Base-by-base conservation (phyloP, 2,329 filamentous ascomycete genomes). In the Neofusicoccum parvum region DNA sequence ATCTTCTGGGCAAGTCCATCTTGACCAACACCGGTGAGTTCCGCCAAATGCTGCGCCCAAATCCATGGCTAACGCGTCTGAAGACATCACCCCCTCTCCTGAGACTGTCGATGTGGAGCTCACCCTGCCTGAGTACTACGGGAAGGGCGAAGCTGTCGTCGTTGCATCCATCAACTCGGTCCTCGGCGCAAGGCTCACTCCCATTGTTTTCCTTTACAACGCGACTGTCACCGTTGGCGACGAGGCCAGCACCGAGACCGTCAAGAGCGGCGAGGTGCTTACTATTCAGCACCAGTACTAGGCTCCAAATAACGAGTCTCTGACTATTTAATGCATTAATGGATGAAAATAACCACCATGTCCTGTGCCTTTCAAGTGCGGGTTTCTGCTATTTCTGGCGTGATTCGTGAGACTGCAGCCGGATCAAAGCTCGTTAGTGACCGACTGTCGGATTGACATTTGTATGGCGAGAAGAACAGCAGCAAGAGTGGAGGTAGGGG, bases 21-120 rank as follows among this genome's bases (percentile, higher is more conserved):
- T 43, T 60, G 27, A 60, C 41, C 41, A 60, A 60, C 56, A 60
- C 56, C 43, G 56, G 56, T 60, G 32, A 20, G 27, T 60, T 60
- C 4, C 23, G 4, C 27, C 10, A 27, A 17, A 15, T 5, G 27
- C 27, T 7, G 27, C 27, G 6, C 27, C 27, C 41, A 45, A n/a
- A 17, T 6, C 4, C 41, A 45, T n/a, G 14, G 41, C n/a, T 36
- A 23, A 60, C 11, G 15, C 32, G 4, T 15, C 10, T 27, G 37
- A 17, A 60, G 56, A 60, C 43, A 37, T 48, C 32, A 48, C 32
- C 11, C 56, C 56, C 10, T 20, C 56, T 14, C 56, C 56, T 1
- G 56, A 60, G 56, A 20, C 41, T 11, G 43, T 60, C 17, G 41
- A 36, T 12, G 43, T 60, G 27, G 56, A 60, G 27, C 41, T 60